phyloP scores from a whole-genome alignment of 768 basidiomycete genomes.

The Clathrus columnatus region DNA sequence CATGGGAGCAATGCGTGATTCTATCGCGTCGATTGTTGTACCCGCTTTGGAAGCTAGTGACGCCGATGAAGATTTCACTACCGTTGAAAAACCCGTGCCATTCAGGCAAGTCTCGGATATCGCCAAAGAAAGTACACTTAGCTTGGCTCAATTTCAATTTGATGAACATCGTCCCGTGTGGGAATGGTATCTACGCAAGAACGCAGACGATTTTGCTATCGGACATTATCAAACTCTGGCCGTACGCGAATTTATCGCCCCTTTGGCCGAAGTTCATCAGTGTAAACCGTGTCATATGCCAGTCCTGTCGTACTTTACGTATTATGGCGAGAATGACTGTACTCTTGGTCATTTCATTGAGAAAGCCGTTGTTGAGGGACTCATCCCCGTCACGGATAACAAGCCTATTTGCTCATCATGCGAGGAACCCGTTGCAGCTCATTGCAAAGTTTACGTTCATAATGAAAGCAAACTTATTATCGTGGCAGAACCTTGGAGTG shows the following conservation, averaged over 20 bases:
- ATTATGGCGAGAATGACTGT: slow-evolving; percentile 88
- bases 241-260: slow-evolving; percentile 73
- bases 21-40: slow-evolving; percentile 8
- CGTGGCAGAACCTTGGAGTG: slow-evolving; percentile 84
- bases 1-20: slow-evolving; percentile 1
- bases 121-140: slow-evolving; percentile 60
- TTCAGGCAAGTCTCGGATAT: slow-evolving; percentile 66
- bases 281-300: slow-evolving; percentile 62
- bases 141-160: slow-evolving; percentile 66
- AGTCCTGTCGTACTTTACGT: slow-evolving; percentile 61
- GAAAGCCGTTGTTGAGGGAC: slow-evolving; percentile 56
- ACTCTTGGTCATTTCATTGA: slow-evolving; percentile 94
- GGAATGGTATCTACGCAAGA: slow-evolving; percentile 92
- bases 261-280: slow-evolving; percentile 53
- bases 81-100: slow-evolving; percentile 25
- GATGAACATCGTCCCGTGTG: slow-evolving; percentile 84
- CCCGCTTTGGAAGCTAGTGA: slow-evolving; percentile 1
- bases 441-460: slow-evolving; percentile 89
- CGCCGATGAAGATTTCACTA: neutral
- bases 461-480: slow-evolving; percentile 75
- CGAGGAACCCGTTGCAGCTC: slow-evolving; percentile 67
- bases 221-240: slow-evolving; percentile 90
- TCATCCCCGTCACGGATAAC: slow-evolving; percentile 61
- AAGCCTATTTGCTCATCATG: slow-evolving; percentile 77
- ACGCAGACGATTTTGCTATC: slow-evolving; percentile 77